Conservation (phyloP, 1,284 basidiomycete species). For the Trametes polyzona region DNA sequence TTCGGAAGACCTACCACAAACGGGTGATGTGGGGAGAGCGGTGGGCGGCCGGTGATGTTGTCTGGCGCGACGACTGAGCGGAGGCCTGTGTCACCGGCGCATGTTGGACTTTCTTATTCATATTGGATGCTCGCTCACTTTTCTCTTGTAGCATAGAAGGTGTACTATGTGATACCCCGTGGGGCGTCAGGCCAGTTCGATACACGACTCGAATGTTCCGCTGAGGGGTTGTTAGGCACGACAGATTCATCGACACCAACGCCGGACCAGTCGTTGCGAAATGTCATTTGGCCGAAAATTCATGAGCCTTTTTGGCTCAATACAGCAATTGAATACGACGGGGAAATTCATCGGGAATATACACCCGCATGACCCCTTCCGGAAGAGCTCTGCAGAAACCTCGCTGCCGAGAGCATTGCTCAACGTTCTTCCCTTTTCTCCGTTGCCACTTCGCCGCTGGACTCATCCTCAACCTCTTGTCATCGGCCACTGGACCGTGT, state of each 20-base stretch:
- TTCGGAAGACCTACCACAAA: constrained; percentile 88
- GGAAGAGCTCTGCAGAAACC: constrained; percentile 23
- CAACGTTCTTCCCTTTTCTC: constrained; percentile 4
- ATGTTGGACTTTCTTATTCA: neutral
- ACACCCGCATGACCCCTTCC: constrained; percentile 15
- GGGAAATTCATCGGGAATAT: constrained; percentile 21
- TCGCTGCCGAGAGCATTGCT: constrained; percentile 14
- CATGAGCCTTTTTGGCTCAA: neutral
- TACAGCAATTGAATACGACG: neutral
- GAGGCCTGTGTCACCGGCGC: neutral
- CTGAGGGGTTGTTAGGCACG: too few relatives aligned
- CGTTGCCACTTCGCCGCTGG: neutral
- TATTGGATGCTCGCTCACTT: constrained; percentile 6
- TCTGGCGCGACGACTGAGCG: constrained; percentile 55
- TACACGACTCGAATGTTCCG: neutral
- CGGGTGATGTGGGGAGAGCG: constrained; percentile 86
- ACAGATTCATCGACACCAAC: neutral
- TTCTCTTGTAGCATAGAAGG: constrained; percentile 18
- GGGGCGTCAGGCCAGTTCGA: neutral
- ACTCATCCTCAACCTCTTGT: neutral
- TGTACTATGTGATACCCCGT: constrained; percentile 9
- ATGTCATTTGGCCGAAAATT: neutral
- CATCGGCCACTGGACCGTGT: neutral
- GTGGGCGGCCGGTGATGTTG: constrained; percentile 83
- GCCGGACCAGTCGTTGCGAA: neutral